phyloP scores from a whole-genome alignment of 345 rosid species.

The thale cress (Arabidopsis thaliana) region TAIR10.1 NC_003070.9:4276001-4276500 shows the following conservation, averaged over 20 bases:
- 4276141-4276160: constrained; percentile 2
- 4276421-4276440: constrained; percentile 37
- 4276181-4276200: constrained; percentile 10
- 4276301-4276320: constrained; percentile 40
- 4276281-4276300: constrained; percentile 23
- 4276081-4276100: no score
- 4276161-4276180: neutral
- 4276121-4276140: constrained; percentile 6
- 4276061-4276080: no score
- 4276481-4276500: constrained; percentile 21
- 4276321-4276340: neutral
- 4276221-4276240: constrained; percentile 38
- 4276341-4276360: constrained; percentile 18
- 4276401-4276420: neutral
- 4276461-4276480: constrained; percentile 31
- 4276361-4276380: constrained; percentile 36
- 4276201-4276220: constrained; percentile 41
- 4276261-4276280: constrained; percentile 40
- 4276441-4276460: constrained; percentile 40
- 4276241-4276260: constrained; percentile 34
- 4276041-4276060: neutral
- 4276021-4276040: neutral
- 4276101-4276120: neutral
- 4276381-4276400: constrained; percentile 40
- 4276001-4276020: neutral